A percentile compares a stretch with the other conserved stretches of the same genome.
phyloP scores from a whole-genome alignment of 1,139 yeast species.

The Pneumocystis canis region DNA sequence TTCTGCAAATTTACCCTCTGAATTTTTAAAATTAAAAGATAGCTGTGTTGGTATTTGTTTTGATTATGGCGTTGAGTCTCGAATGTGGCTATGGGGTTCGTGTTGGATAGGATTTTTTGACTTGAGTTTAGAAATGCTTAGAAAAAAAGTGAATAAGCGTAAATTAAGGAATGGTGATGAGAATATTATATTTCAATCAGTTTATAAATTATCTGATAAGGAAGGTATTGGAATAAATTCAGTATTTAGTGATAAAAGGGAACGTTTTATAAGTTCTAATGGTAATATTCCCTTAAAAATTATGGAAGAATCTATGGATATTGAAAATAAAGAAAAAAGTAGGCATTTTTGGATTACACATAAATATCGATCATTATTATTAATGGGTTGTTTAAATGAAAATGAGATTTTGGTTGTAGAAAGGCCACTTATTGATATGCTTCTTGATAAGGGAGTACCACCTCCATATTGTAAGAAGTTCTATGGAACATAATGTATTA shows the following conservation, averaged over 20 bases:
- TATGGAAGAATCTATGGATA: conserved; percentile 1
- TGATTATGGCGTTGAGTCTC: conserved; percentile 24
- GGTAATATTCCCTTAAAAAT: conserved; percentile 7
- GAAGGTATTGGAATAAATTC: not conserved
- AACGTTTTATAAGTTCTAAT: conserved; percentile 3
- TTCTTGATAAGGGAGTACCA: not conserved
- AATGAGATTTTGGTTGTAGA: conserved; percentile 61
- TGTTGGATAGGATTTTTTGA: conserved; percentile 71
- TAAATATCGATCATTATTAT: conserved; percentile 61
- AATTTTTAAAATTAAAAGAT: conserved; percentile 45
- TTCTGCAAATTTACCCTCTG: conserved; percentile 58
- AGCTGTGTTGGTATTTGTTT: conserved; percentile 60
- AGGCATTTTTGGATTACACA: conserved; percentile 58
- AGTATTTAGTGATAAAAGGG: not conserved
- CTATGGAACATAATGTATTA: not conserved
- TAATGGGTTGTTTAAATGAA: conserved; percentile 42
- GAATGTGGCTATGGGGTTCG: conserved; percentile 79
- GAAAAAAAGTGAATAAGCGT: conserved; percentile 22
- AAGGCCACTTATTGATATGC: conserved; percentile 42
- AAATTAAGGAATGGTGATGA: not conserved
- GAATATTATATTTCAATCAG: not conserved
- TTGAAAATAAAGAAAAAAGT: conserved; percentile 2
- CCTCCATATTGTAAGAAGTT: not conserved
- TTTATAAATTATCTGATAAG: conserved; percentile 1
- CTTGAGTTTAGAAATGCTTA: conserved; percentile 44